A percentile compares a stretch with the other conserved stretches of the same genome.
Evolutionary conservation across 202 grass and related monocot species (phyloP).

Genomic region (Panicum hallii): DNA sequence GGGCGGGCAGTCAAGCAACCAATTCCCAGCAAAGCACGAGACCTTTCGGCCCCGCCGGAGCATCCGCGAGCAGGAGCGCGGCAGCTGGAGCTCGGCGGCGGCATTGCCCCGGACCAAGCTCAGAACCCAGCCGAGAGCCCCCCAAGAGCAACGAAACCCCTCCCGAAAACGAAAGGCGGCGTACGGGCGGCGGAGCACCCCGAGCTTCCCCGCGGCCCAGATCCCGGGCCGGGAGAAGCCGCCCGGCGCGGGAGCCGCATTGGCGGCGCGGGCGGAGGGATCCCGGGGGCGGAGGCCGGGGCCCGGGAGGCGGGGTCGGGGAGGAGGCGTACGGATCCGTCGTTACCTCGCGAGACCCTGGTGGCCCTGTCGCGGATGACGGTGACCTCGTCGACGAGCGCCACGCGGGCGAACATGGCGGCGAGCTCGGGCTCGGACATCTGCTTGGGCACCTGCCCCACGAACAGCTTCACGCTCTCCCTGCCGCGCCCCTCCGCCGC

Average conservation of each 20-base stretch:
- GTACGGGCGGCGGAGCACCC: neutral
- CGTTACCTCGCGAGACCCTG: slow-evolving; percentile 81
- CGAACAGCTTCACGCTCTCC: slow-evolving; percentile 97
- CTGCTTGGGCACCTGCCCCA: slow-evolving; percentile 97
- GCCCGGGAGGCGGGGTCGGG: too few relatives aligned
- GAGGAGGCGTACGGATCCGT: slow-evolving; percentile 49
- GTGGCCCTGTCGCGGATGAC: slow-evolving; percentile 97
- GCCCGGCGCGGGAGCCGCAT: slow-evolving; percentile 5
- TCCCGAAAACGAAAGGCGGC: neutral
- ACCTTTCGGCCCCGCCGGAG: neutral
- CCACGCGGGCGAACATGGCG: slow-evolving; percentile 73
- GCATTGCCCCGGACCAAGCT: slow-evolving; percentile 43
- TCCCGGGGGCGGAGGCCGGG: neutral
- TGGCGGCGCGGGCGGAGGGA: neutral
- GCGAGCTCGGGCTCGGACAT: slow-evolving; percentile 87
- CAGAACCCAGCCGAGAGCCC: neutral
- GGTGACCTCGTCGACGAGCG: slow-evolving; percentile 93
- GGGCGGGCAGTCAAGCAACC: neutral
- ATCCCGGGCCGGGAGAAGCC: slow-evolving; percentile 37
- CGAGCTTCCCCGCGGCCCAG: slow-evolving; percentile 28
- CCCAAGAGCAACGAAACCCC: neutral
- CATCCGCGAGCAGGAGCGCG: neutral
- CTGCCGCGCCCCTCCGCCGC: slow-evolving; percentile 29
- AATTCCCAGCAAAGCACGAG: slow-evolving; percentile 20
- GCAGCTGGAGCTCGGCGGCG: neutral